Percentiles rank a stretch among this genome's conserved stretches.
Conservation (phyloP, 225 moss, liverwort and hornwort genomes). For the Ulota crispa region DNA sequence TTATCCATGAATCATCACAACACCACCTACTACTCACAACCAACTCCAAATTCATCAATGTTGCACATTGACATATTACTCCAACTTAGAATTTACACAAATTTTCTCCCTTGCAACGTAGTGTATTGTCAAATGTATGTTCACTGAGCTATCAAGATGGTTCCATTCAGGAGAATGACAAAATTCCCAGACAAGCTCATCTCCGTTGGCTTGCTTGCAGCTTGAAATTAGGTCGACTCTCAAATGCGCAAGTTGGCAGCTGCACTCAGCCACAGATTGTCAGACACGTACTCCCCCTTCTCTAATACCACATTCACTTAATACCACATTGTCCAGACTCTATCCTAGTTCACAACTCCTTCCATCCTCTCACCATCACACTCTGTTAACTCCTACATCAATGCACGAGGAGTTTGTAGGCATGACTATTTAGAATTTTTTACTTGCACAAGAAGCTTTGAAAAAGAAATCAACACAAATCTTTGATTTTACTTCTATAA, state of each 20-base stretch:
- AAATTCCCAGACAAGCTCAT: background rate
- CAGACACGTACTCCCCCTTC: background rate
- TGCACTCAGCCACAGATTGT: slow-evolving; percentile 15
- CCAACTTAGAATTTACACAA: background rate
- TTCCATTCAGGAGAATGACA: background rate
- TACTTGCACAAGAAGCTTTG: too few relatives aligned
- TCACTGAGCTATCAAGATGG: background rate
- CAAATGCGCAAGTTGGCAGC: slow-evolving; percentile 51
- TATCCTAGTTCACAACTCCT: background rate
- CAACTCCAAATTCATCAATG: too few relatives aligned
- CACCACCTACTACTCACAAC: background rate
- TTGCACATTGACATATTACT: background rate
- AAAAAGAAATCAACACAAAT: too few relatives aligned
- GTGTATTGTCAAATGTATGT: background rate
- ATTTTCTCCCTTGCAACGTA: background rate
- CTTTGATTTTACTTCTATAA: too few relatives aligned
- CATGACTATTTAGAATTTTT: too few relatives aligned
- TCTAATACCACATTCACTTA: background rate
- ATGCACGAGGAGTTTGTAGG: too few relatives aligned
- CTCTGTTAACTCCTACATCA: background rate
- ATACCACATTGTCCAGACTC: background rate
- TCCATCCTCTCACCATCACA: background rate
- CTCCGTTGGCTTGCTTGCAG: slow-evolving; percentile 4
- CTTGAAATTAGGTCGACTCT: slow-evolving; percentile 1
- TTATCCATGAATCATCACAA: background rate